Conservation (phyloP, 768 basidiomycete genomes). For the Auriscalpium orientale region DNA sequence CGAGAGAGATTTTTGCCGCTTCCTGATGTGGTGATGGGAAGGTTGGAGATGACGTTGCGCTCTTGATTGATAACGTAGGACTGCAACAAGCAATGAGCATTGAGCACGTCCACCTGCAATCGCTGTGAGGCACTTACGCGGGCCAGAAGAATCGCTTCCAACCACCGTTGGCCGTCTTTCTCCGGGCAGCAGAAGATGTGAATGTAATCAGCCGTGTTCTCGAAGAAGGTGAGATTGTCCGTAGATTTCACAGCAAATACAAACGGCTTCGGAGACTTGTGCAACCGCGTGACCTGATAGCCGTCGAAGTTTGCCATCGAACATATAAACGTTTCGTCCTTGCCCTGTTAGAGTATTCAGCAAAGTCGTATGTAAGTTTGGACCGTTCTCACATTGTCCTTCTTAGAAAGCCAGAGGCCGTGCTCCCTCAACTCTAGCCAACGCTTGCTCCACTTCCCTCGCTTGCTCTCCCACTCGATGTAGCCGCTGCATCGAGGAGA, state of each 20-base stretch:
- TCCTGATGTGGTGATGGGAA: constrained; percentile 16
- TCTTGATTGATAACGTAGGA: constrained; percentile 82
- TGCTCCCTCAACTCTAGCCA: constrained; percentile 86
- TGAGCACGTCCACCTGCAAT: neutral
- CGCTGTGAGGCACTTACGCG: constrained; percentile 47
- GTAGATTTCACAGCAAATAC: constrained; percentile 86
- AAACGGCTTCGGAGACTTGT: constrained; percentile 79
- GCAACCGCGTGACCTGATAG: constrained; percentile 66
- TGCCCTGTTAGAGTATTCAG: constrained; percentile 44
- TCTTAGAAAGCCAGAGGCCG: constrained; percentile 80
- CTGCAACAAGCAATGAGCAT: constrained; percentile 27
- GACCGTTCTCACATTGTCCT: constrained; percentile 59
- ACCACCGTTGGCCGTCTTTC: constrained; percentile 68
- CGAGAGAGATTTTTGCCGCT: constrained; percentile 30
- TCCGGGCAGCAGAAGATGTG: constrained; percentile 78
- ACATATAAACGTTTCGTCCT: constrained; percentile 77
- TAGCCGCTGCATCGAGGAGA: constrained; percentile 46
- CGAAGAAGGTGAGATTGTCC: constrained; percentile 80
- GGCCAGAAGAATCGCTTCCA: constrained; percentile 74
- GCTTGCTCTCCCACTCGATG: constrained; percentile 85
- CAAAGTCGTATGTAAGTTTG: too few relatives aligned
- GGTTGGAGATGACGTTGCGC: constrained; percentile 55
- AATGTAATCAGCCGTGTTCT: constrained; percentile 80
- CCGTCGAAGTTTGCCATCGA: constrained; percentile 86
- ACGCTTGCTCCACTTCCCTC: constrained; percentile 93